phyloP scores from a whole-genome alignment of 2,329 filamentous ascomycete genomes.

The Cercospora canescens region DNA sequence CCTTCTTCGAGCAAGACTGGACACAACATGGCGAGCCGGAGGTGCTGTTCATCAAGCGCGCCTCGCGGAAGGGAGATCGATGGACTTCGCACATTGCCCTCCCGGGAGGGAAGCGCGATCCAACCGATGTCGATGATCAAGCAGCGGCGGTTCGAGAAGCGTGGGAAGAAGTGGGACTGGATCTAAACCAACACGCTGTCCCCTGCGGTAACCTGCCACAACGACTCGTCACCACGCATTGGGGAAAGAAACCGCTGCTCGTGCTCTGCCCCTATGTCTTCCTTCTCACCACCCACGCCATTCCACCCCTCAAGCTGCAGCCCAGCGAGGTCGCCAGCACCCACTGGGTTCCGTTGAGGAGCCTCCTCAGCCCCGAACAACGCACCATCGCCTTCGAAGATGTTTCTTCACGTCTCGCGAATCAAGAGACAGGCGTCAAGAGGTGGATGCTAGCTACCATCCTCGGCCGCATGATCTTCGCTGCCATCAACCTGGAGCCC shows the following conservation, averaged over 20 bases:
- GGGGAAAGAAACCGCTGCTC: constrained; percentile 65
- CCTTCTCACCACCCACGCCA: constrained; percentile 57
- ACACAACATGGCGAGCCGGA: constrained; percentile 66
- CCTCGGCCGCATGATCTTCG: constrained; percentile 67
- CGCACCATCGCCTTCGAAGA: constrained; percentile 65
- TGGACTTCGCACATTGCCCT: constrained; percentile 71
- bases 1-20: constrained; percentile 66
- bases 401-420: constrained; percentile 61
- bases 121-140: constrained; percentile 62
- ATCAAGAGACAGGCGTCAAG: constrained; percentile 54
- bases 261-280: constrained; percentile 70
- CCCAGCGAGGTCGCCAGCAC: constrained; percentile 67
- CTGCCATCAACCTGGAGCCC: constrained; percentile 63
- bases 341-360: constrained; percentile 67
- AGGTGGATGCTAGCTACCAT: constrained; percentile 57
- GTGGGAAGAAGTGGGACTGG: constrained; percentile 63
- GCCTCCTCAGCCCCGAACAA: constrained; percentile 60
- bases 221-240: constrained; percentile 64
- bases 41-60: constrained; percentile 70
- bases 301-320: constrained; percentile 62
- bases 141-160: constrained; percentile 65
- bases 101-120: constrained; percentile 67
- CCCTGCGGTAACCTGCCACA: constrained; percentile 64
- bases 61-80: constrained; percentile 63
- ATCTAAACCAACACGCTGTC: constrained; percentile 48